Conservation (phyloP, 2,329 filamentous ascomycete genomes). For the Cercospora sesami region DNA sequence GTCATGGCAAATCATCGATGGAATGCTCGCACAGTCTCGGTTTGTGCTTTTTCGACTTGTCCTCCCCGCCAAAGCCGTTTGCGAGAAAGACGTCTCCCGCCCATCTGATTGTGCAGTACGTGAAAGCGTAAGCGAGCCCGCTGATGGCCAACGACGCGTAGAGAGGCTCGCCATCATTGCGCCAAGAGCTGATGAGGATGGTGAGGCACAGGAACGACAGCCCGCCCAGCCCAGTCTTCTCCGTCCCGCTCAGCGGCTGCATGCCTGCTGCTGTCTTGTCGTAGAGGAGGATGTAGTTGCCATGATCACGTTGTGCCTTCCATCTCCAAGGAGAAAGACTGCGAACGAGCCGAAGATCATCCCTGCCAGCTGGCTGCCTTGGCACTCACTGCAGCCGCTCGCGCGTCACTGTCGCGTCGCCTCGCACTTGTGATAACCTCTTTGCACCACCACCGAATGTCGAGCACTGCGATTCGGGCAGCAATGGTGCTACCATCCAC, state of each 20-base stretch:
- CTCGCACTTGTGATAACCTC: neutral
- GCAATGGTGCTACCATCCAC: constrained; percentile 2
- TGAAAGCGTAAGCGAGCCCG: constrained; percentile 75
- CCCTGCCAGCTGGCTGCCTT: constrained; percentile 12
- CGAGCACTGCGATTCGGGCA: neutral
- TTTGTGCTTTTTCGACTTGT: constrained; percentile 75
- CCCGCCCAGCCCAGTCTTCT: constrained; percentile 60
- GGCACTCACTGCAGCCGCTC: neutral
- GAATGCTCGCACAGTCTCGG: constrained; percentile 65
- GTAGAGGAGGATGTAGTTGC: neutral
- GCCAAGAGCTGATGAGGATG: constrained; percentile 77
- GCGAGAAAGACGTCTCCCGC: constrained; percentile 85
- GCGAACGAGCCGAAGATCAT: neutral
- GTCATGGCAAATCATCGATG: constrained; percentile 4
- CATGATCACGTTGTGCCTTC: constrained; percentile 4
- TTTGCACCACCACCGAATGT: neutral
- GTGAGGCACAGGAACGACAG: constrained; percentile 69
- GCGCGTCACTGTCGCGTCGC: constrained; percentile 2
- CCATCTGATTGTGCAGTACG: constrained; percentile 88
- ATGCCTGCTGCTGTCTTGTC: constrained; percentile 21
- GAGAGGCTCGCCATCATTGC: constrained; percentile 82
- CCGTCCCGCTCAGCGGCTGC: constrained; percentile 51
- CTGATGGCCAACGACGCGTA: constrained; percentile 86
- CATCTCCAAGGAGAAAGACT: neutral
- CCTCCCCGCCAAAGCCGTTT: constrained; percentile 83